phyloP scores from a whole-genome alignment of 2,329 filamentous ascomycete species.

The Talaromyces piceae region DNA sequence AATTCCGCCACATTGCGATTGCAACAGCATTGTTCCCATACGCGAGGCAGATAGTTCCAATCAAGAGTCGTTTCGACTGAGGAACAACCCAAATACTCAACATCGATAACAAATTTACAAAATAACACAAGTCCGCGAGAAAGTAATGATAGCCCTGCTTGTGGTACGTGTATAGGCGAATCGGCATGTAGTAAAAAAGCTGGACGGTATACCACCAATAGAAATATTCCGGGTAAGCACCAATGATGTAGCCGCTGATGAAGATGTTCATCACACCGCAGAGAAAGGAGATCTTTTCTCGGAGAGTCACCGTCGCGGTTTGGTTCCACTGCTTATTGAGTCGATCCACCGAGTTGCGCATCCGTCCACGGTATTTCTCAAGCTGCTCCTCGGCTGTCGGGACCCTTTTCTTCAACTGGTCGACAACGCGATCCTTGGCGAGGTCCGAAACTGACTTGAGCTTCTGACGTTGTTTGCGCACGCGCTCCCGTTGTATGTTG shows the following conservation, averaged over 20 bases:
- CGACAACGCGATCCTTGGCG: slow-evolving; percentile 83
- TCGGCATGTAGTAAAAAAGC: slow-evolving; percentile 92
- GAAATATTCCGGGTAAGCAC: slow-evolving; percentile 75
- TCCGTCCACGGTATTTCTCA: slow-evolving; percentile 78
- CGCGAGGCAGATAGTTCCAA: slow-evolving; percentile 82
- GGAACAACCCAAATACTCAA: slow-evolving; percentile 88
- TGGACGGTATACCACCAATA: slow-evolving; percentile 88
- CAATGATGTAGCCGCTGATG: slow-evolving; percentile 88
- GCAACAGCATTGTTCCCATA: slow-evolving; percentile 96
- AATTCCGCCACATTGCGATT: slow-evolving; percentile 99
- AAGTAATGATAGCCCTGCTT: slow-evolving; percentile 94
- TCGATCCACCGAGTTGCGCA: slow-evolving; percentile 83
- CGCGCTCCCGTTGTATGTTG: slow-evolving; percentile 73
- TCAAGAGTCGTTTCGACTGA: slow-evolving; percentile 81
- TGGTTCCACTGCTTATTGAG: slow-evolving; percentile 82
- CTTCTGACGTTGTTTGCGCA: slow-evolving; percentile 73
- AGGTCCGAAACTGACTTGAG: slow-evolving; percentile 66
- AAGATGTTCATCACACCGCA: slow-evolving; percentile 96
- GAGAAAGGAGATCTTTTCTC: slow-evolving; percentile 95
- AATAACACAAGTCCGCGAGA: slow-evolving; percentile 94
- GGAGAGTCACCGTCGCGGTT: slow-evolving; percentile 74
- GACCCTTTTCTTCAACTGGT: slow-evolving; percentile 81
- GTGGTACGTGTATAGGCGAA: slow-evolving; percentile 86
- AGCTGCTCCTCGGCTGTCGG: slow-evolving; percentile 87
- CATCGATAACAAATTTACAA: slow-evolving; percentile 81